Evolutionary conservation across 129 eudicot species (phyloP).

Genomic region (Arctium lappa): DNA sequence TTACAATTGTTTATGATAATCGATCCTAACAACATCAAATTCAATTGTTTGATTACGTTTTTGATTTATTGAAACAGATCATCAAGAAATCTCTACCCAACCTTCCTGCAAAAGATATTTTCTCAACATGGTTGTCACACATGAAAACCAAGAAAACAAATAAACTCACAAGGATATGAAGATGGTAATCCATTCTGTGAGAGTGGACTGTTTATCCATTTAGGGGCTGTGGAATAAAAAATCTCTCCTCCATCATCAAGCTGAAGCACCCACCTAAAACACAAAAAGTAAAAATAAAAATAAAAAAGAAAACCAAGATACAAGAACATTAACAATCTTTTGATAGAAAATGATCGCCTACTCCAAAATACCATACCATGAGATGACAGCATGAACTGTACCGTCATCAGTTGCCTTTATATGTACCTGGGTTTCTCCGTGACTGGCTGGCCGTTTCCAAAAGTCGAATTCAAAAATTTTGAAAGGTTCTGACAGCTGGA

Average conservation of each 20-base stretch:
- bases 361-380: slow-evolving; percentile 56
- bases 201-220: slow-evolving; percentile 49
- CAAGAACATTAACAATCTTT: not conserved
- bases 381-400: slow-evolving; percentile 76
- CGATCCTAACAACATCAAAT: not conserved
- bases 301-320: not conserved
- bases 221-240: slow-evolving; percentile 86
- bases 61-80: not conserved
- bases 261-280: slow-evolving; percentile 89
- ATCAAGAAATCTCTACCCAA: not conserved
- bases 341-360: slow-evolving; percentile 9
- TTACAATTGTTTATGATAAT: no score
- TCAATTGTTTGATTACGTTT: not conserved
- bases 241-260: slow-evolving; percentile 83
- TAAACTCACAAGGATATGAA: slow-evolving; percentile 40
- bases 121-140: not conserved
- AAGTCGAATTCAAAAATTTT: slow-evolving; percentile 89
- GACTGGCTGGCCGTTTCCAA: slow-evolving; percentile 87
- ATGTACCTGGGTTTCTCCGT: slow-evolving; percentile 46
- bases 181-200: slow-evolving; percentile 25
- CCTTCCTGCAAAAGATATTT: not conserved
- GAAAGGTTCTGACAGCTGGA: slow-evolving; percentile 97
- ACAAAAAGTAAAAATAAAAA: not conserved
- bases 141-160: not conserved
- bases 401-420: slow-evolving; percentile 70